A percentile compares a stretch with the other conserved stretches of the same genome.
Conservation (phyloP, 129 eudicot genomes). For the Arctium minus region DNA sequence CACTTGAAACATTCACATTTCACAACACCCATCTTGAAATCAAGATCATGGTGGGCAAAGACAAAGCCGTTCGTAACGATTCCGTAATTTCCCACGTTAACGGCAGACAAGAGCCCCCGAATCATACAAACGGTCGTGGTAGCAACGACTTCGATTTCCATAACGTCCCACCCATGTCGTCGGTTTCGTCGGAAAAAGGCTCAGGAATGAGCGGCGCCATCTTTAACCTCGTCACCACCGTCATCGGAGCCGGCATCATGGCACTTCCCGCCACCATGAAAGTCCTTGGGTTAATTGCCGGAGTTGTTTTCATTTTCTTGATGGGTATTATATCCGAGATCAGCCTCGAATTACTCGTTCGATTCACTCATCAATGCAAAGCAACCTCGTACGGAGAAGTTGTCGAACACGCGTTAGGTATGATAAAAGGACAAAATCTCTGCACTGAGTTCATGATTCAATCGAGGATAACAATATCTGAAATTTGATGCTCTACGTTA, state of each 20-base stretch:
- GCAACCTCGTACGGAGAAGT: constrained; percentile 87
- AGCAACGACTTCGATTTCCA: neutral
- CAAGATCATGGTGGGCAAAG: neutral
- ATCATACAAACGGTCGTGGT: neutral
- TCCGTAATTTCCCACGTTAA: neutral
- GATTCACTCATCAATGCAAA: constrained; percentile 69
- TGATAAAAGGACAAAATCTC: no score
- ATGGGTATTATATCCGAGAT: constrained; percentile 78
- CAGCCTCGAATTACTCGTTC: constrained; percentile 66
- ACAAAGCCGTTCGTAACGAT: neutral
- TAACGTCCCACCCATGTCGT: neutral
- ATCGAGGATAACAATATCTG: no score
- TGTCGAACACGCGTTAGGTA: constrained; percentile 60
- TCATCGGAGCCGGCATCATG: constrained; percentile 95
- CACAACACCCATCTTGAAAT: neutral
- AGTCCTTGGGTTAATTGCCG: constrained; percentile 66
- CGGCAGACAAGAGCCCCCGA: neutral
- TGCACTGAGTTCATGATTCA: no score
- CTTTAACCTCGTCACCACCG: constrained; percentile 73
- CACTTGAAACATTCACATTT: no score
- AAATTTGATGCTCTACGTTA: no score
- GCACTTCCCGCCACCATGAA: constrained; percentile 96
- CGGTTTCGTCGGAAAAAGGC: neutral
- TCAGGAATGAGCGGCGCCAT: constrained; percentile 78
- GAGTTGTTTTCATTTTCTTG: constrained; percentile 52